Percentiles rank a stretch among this genome's conserved stretches.
Conservation (phyloP, 2,329 filamentous ascomycete genomes). For the Tolypocladium nubicola region DNA sequence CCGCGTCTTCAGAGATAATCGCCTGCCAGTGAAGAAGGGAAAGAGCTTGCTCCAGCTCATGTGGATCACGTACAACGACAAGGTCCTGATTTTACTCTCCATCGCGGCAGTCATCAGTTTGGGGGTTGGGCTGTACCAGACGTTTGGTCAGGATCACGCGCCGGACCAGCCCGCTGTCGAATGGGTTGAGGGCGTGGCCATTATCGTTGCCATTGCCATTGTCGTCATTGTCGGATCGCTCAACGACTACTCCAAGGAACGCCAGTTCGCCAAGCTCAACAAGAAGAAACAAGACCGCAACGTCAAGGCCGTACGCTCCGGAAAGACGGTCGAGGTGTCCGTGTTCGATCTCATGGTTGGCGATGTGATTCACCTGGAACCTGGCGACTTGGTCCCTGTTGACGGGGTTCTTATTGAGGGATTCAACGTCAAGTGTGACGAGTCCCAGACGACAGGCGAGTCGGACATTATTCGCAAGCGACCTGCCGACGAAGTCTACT, state of each 20-base stretch:
- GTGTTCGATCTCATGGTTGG: conserved; percentile 60
- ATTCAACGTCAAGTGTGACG: conserved; percentile 66
- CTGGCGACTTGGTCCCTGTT: conserved; percentile 63
- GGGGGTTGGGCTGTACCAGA: conserved; percentile 66
- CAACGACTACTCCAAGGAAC: conserved; percentile 74
- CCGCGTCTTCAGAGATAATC: conserved; percentile 62
- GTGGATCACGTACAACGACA: conserved; percentile 80
- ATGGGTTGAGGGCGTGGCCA: conserved; percentile 75
- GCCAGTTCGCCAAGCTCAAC: conserved; percentile 69
- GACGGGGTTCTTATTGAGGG: conserved; percentile 65
- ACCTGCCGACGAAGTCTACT: conserved; percentile 55
- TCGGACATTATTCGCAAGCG: conserved; percentile 65
- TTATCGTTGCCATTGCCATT: conserved; percentile 69
- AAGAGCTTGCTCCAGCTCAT: conserved; percentile 64
- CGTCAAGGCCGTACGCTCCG: conserved; percentile 62
- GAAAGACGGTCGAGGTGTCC: conserved; percentile 57
- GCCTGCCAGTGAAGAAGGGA: conserved; percentile 62
- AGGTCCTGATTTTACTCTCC: conserved; percentile 63
- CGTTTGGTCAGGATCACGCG: conserved; percentile 49
- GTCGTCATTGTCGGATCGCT: conserved; percentile 67
- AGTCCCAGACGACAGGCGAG: conserved; percentile 70
- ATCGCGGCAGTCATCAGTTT: conserved; percentile 63
- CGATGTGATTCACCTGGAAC: conserved; percentile 63
- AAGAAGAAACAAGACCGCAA: conserved; percentile 67
- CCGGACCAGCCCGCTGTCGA: conserved; percentile 48